Conservation (phyloP, 441 rosid species). For the Erodium chrysanthum region DNA sequence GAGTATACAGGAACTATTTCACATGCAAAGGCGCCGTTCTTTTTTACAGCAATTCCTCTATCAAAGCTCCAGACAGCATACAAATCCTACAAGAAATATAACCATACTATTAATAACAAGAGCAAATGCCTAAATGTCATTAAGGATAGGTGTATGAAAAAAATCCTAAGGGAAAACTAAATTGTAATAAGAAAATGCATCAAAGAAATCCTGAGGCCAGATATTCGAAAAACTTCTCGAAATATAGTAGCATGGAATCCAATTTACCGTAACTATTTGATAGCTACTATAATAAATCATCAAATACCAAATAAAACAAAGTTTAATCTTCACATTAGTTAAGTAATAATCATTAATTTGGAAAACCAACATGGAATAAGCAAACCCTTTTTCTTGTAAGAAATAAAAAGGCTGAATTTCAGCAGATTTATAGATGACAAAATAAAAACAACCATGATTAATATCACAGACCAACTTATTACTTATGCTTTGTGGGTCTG, state of each 20-base stretch:
- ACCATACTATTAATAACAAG: not conserved
- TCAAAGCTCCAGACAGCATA: slow-evolving; percentile 77
- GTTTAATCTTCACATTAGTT: not conserved
- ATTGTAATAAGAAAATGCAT: not conserved
- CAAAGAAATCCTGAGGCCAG: not conserved
- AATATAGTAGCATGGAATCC: slow-evolving; percentile 5
- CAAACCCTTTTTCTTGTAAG: too few species aligned
- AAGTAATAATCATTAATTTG: not conserved
- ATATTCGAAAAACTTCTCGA: not conserved
- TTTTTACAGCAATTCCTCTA: slow-evolving; percentile 62
- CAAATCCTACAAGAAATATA: slow-evolving; percentile 44
- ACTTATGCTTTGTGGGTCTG: too few species aligned
- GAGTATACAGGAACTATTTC: slow-evolving; percentile 62
- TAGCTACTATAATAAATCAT: not conserved
- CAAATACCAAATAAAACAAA: not conserved
- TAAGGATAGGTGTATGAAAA: not conserved
- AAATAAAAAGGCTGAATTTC: not conserved
- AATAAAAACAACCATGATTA: not conserved
- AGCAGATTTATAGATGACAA: too few species aligned
- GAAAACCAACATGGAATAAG: not conserved
- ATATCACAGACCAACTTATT: not conserved
- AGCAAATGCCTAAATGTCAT: slow-evolving; percentile 13
- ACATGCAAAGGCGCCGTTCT: slow-evolving; percentile 56
- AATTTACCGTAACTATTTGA: not conserved
- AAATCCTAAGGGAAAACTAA: not conserved